A percentile compares a stretch with the other conserved stretches of the same genome.
These are phyloP conservation scores for Trapa incisa DNA, from an alignment of 345 rosid genomes.

Conservation along the genomic window DNA sequence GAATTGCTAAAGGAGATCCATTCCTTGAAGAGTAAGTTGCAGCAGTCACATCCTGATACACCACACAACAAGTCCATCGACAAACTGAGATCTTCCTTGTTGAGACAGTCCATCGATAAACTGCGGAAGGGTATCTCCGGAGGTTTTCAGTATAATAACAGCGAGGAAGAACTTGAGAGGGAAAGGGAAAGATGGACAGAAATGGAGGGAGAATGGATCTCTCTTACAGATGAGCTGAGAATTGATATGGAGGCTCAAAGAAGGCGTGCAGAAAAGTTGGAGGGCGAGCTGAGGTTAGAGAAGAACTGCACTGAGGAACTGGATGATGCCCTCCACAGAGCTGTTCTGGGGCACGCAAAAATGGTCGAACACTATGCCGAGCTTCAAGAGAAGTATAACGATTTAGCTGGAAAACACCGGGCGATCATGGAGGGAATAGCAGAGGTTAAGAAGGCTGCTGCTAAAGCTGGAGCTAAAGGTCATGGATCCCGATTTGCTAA, in stretches of 20 bases:
- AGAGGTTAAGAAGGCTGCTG: conserved; percentile 80
- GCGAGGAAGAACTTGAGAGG: conserved; percentile 50
- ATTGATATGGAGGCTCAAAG: conserved; percentile 70
- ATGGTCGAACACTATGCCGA: conserved; percentile 92
- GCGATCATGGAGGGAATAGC: conserved; percentile 76
- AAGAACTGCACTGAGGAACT: conserved; percentile 57
- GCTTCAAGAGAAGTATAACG: conserved; percentile 76
- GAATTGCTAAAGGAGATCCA: conserved; percentile 71
- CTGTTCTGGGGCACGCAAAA: conserved; percentile 86
- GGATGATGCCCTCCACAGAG: conserved; percentile 77
- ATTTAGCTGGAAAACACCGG: conserved; percentile 50
- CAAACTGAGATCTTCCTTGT: conserved; percentile 56
- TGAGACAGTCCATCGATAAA: conserved; percentile 6
- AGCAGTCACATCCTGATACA: conserved; percentile 33
- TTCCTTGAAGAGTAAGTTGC: conserved; percentile 49
- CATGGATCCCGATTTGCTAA: conserved; percentile 71
- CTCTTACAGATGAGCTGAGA: conserved; percentile 75
- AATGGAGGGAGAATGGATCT: conserved; percentile 97
- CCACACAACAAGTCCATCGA: conserved; percentile 36
- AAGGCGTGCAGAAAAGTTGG: conserved; percentile 59
- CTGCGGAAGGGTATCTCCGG: conserved; percentile 17
- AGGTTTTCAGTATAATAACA: conserved; percentile 19
- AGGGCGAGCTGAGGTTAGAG: conserved; percentile 54
- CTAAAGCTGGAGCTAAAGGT: conserved; percentile 75
- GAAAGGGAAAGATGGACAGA: conserved; percentile 84